Percentiles rank a stretch among this genome's conserved stretches.
These are phyloP conservation scores for Pleurotus sapidus DNA, from an alignment of 768 basidiomycete genomes.

Conservation along the genomic window DNA sequence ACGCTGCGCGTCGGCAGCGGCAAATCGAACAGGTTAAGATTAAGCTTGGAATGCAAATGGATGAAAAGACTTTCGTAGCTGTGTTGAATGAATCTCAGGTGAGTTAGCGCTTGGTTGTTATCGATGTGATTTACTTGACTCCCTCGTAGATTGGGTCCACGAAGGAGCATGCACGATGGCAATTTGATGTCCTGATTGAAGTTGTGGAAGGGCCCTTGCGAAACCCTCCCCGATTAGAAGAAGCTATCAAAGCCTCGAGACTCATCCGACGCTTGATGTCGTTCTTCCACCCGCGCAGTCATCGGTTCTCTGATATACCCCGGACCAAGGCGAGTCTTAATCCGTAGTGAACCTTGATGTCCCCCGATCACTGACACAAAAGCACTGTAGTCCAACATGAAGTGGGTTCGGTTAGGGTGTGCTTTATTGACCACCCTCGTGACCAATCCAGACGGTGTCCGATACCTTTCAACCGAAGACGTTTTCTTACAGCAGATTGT, in stretches of 20 bases:
- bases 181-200: constrained; percentile 84
- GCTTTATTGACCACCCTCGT: constrained; percentile 80
- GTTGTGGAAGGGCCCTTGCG: constrained; percentile 90
- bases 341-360: no score
- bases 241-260: constrained; percentile 86
- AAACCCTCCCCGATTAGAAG: constrained; percentile 90
- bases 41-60: constrained; percentile 91
- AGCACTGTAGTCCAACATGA: constrained; percentile 57
- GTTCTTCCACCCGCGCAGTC: constrained; percentile 90
- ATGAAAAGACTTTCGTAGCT: constrained; percentile 88
- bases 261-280: constrained; percentile 89
- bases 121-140: background rate
- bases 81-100: constrained; percentile 87
- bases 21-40: constrained; percentile 90
- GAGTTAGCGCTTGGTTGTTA: constrained; percentile 7
- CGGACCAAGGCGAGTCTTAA: constrained; percentile 52
- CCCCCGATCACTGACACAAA: background rate
- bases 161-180: constrained; percentile 92
- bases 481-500: constrained; percentile 80
- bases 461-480: constrained; percentile 81
- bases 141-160: constrained; percentile 71
- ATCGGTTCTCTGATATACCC: constrained; percentile 82
- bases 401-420: constrained; percentile 87
- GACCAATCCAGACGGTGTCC: constrained; percentile 76
- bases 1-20: constrained; percentile 81